Conservation (phyloP, 805 yeast genomes). For the Metschnikowia similis region DNA sequence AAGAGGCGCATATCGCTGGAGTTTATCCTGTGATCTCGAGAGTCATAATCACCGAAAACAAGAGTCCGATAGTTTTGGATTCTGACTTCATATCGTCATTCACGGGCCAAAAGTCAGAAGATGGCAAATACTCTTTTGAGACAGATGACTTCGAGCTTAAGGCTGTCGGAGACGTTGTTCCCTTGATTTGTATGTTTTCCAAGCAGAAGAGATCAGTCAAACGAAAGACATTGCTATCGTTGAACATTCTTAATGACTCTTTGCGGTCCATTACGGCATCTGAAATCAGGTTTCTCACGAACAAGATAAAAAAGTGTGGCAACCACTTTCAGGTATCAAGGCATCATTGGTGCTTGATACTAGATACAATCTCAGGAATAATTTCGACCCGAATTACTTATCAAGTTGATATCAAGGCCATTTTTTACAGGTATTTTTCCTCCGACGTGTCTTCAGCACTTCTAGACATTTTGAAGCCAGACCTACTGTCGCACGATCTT, state of each 20-base stretch:
- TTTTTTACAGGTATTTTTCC: conserved; percentile 16
- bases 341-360: conserved; percentile 3
- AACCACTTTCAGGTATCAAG: conserved; percentile 9
- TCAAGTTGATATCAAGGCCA: conserved; percentile 7
- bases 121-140: background rate
- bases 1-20: background rate
- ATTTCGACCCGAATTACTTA: conserved; percentile 6
- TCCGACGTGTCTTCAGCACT: conserved; percentile 14
- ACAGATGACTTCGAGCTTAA: conserved; percentile 12
- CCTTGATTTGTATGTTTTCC: conserved; percentile 8
- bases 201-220: conserved; percentile 7
- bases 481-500: background rate
- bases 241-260: conserved; percentile 7
- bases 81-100: background rate
- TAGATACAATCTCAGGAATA: conserved; percentile 5
- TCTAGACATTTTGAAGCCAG: conserved; percentile 1
- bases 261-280: conserved; percentile 3
- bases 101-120: background rate
- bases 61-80: background rate
- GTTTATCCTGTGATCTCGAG: conserved; percentile 1
- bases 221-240: conserved; percentile 11
- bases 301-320: conserved; percentile 12
- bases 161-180: conserved; percentile 4
- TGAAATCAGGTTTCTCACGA: conserved; percentile 13
- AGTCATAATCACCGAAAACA: background rate